phyloP scores from a whole-genome alignment of 179 eudicot species.

The Heliamphora pulchella region DNA sequence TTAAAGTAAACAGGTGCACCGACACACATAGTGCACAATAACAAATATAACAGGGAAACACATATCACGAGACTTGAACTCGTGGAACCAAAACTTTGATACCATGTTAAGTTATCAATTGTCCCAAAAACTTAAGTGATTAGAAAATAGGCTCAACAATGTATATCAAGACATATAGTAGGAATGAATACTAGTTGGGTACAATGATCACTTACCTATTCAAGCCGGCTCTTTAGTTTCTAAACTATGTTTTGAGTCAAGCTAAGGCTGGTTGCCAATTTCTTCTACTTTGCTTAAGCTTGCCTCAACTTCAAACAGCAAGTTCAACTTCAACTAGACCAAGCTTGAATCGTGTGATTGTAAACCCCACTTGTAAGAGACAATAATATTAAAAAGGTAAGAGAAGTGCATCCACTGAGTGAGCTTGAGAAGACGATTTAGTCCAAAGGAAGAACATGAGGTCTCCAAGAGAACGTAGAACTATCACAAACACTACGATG shows the following conservation, averaged over 20 bases:
- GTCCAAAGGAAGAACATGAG: background rate
- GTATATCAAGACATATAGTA: background rate
- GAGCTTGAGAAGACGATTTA: background rate
- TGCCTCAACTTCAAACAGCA: background rate
- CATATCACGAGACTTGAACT: too few species aligned
- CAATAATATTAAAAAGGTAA: background rate
- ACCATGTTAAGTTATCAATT: too few species aligned
- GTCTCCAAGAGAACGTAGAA: background rate
- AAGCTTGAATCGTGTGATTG: background rate
- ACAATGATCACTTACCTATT: background rate
- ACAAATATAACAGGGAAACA: too few species aligned
- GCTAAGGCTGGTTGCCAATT: background rate
- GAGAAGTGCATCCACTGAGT: background rate
- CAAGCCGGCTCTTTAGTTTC: background rate
- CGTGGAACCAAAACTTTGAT: too few species aligned
- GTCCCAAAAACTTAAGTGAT: too few species aligned
- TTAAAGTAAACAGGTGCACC: too few species aligned
- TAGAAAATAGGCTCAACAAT: too few species aligned
- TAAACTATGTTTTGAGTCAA: background rate
- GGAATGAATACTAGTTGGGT: background rate
- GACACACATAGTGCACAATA: too few species aligned
- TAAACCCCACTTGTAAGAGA: background rate
- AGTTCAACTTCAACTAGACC: background rate
- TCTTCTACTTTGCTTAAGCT: background rate
- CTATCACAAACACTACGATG: background rate